A percentile compares a stretch with the other conserved stretches of the same genome.
phyloP scores from a whole-genome alignment of 257 asterid species.

The Solanum peruvianum region DNA sequence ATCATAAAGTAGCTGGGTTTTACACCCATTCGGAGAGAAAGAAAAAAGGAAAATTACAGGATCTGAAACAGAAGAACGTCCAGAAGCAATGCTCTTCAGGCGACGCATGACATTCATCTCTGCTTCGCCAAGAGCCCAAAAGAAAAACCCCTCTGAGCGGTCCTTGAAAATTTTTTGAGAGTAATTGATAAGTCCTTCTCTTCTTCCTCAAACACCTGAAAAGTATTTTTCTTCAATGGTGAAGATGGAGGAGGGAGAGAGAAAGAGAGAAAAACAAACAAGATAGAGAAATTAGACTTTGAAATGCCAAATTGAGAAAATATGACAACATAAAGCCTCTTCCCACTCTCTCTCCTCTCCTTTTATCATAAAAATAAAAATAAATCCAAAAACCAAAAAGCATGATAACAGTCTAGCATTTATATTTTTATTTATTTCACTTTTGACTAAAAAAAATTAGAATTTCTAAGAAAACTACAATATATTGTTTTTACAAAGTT shows the following conservation, averaged over 20 bases:
- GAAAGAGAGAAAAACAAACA: background rate
- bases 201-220: background rate
- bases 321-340: background rate
- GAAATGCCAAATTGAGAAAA: background rate
- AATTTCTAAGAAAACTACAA: no score
- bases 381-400: background rate
- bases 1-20: background rate
- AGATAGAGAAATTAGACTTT: background rate
- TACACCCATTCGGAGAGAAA: background rate
- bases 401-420: background rate
- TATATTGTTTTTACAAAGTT: no score
- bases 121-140: constrained; percentile 4
- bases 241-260: background rate
- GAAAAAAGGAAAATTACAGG: constrained; percentile 35
- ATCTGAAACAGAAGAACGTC: constrained; percentile 74
- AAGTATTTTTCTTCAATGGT: background rate
- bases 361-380: background rate
- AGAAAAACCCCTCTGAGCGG: background rate
- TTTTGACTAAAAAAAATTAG: background rate
- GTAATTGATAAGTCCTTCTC: background rate
- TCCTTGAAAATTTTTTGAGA: background rate
- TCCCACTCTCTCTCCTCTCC: background rate
- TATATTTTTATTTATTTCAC: background rate
- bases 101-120: constrained; percentile 78
- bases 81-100: constrained; percentile 84